Evolutionary conservation across 1,139 yeast genomes (phyloP).

Genomic region (Lodderomyces elongisporus): DNA sequence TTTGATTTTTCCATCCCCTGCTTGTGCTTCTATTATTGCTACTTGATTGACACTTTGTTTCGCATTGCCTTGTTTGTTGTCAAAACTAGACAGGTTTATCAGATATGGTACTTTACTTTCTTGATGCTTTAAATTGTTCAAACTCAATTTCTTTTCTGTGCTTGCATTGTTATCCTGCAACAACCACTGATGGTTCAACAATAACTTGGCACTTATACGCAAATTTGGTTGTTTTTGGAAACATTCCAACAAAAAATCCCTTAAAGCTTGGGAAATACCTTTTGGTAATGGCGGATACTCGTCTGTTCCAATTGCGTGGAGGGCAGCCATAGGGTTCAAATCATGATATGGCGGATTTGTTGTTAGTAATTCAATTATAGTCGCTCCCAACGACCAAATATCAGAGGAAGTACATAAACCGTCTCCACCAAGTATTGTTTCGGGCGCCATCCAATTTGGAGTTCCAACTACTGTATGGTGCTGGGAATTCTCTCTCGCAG

Average conservation of each 20-base stretch:
- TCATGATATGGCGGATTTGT: slow-evolving; percentile 88
- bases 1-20: neutral
- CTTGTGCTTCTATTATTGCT: neutral
- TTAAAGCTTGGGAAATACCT: slow-evolving; percentile 46
- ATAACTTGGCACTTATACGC: slow-evolving; percentile 51
- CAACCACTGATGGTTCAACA: slow-evolving; percentile 64
- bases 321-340: slow-evolving; percentile 77
- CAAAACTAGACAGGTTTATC: too few species aligned
- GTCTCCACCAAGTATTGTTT: slow-evolving; percentile 65
- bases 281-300: slow-evolving; percentile 75
- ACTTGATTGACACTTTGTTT: neutral
- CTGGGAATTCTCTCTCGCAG: slow-evolving; percentile 48
- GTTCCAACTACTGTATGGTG: slow-evolving; percentile 56
- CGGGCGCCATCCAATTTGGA: slow-evolving; percentile 90
- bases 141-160: neutral
- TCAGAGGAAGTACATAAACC: slow-evolving; percentile 88
- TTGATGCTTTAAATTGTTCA: neutral
- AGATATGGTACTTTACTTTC: too few species aligned
- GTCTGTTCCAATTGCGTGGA: slow-evolving; percentile 89
- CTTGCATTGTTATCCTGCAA: slow-evolving; percentile 8
- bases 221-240: slow-evolving; percentile 70
- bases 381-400: slow-evolving; percentile 94
- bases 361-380: slow-evolving; percentile 79
- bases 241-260: slow-evolving; percentile 68
- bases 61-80: neutral